These are phyloP conservation scores for Jackrogersella minutella DNA, from an alignment of 495 filamentous ascomycete genomes.

Conservation along the genomic window DNA sequence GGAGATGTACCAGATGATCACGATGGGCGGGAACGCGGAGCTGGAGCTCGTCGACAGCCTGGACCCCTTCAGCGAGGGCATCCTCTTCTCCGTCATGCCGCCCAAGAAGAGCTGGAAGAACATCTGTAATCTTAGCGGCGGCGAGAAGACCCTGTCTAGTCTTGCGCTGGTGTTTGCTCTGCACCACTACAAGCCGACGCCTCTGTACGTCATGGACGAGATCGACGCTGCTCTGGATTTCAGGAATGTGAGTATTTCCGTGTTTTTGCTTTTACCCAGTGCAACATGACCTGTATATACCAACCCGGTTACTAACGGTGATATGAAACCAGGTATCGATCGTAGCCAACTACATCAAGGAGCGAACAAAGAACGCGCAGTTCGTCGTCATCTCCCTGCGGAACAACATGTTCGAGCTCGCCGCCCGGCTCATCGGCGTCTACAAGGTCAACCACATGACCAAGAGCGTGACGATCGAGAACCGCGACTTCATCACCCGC, in stretches of 20 bases:
- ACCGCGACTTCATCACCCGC: constrained; percentile 75
- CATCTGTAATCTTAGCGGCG: constrained; percentile 91
- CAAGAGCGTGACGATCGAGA: constrained; percentile 96
- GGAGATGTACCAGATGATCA: constrained; percentile 99
- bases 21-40: constrained; percentile 98
- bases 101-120: constrained; percentile 99
- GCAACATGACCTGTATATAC: not conserved
- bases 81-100: constrained; percentile 97
- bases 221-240: constrained; percentile 99
- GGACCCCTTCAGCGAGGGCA: constrained; percentile 96
- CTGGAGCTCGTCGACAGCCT: constrained; percentile 94
- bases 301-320: not conserved
- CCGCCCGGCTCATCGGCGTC: constrained; percentile 89
- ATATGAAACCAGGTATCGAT: constrained; percentile 82
- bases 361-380: constrained; percentile 97
- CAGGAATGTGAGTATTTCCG: constrained; percentile 78
- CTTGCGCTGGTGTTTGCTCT: constrained; percentile 95
- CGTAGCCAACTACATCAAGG: constrained; percentile 98
- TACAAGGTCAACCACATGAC: constrained; percentile 99
- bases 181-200: constrained; percentile 98
- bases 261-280: not conserved
- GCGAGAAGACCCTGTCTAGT: constrained; percentile 95
- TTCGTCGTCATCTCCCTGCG: constrained; percentile 98
- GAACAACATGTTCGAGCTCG: constrained; percentile 99
- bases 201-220: constrained; percentile 99